Percentiles rank a stretch among this genome's conserved stretches.
phyloP scores from a whole-genome alignment of 164 flowering plant genomes.

The Amborella trichopoda region DNA sequence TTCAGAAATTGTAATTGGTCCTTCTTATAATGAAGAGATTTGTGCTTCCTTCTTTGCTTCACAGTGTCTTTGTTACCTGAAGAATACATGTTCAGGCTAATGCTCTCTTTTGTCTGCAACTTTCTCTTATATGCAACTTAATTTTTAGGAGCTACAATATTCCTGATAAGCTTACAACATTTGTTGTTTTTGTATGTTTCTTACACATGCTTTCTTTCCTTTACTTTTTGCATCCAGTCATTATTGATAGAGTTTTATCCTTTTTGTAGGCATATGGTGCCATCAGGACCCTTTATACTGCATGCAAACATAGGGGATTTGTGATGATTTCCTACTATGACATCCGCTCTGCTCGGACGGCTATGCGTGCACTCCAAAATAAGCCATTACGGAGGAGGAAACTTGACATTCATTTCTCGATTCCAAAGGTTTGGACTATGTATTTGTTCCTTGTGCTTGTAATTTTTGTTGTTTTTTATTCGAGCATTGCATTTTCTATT shows the following conservation, averaged over 20 bases:
- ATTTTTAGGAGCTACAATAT: no score
- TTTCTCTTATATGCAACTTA: no score
- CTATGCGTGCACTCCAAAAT: conserved; percentile 92
- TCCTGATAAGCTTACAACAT: no score
- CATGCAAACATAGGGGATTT: conserved; percentile 98
- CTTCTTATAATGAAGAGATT: no score
- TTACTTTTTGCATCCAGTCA: background rate
- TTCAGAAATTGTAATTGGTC: no score
- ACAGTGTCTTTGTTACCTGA: no score
- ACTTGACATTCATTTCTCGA: conserved; percentile 97
- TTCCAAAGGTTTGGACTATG: conserved; percentile 66
- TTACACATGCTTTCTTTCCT: no score
- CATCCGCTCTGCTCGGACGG: conserved; percentile 90
- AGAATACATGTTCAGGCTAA: no score
- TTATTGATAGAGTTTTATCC: no score
- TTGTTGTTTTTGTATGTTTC: no score
- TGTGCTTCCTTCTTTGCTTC: no score
- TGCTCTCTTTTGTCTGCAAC: no score
- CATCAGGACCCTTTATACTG: conserved; percentile 86
- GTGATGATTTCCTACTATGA: conserved; percentile 99
- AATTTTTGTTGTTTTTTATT: background rate
- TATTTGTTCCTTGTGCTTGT: background rate
- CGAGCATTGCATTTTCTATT: background rate
- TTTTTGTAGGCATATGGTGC: conserved; percentile 87
- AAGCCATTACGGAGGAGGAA: conserved; percentile 90